phyloP scores from a whole-genome alignment of 1,284 basidiomycete species.

The Xerocomus nothofagi region DNA sequence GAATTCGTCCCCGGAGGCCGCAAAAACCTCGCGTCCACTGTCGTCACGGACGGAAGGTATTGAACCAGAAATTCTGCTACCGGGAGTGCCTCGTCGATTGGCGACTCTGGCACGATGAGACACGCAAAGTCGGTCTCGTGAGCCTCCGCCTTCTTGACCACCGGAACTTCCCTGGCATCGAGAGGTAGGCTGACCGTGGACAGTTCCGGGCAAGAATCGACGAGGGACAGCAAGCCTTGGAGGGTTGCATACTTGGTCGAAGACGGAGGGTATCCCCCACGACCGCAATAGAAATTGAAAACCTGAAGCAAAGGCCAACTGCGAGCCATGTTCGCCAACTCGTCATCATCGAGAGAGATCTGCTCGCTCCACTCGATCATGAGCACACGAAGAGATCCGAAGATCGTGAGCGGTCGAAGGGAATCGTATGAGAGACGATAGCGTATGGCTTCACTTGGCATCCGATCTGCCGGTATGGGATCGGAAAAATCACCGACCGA shows the following conservation, averaged over 20 bases:
- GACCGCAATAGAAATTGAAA: slow-evolving; percentile 10
- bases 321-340: slow-evolving; percentile 9
- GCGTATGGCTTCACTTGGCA: slow-evolving; percentile 4
- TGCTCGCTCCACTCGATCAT: slow-evolving; percentile 16
- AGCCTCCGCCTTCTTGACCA: background rate
- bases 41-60: slow-evolving; percentile 8
- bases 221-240: slow-evolving; percentile 11
- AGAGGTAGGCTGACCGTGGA: slow-evolving; percentile 6
- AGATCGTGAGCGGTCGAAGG: slow-evolving; percentile 4
- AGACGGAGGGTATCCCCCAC: slow-evolving; percentile 7
- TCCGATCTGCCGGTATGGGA: slow-evolving; percentile 2
- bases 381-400: slow-evolving; percentile 7
- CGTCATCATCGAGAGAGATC: slow-evolving; percentile 14
- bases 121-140: slow-evolving; percentile 2
- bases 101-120: slow-evolving; percentile 15
- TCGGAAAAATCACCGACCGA: background rate
- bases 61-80: slow-evolving; percentile 19
- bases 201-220: slow-evolving; percentile 5
- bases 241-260: slow-evolving; percentile 17
- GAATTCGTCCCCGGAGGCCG: background rate
- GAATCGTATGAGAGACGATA: slow-evolving; percentile 12
- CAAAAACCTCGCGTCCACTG: slow-evolving; percentile 6
- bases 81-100: slow-evolving; percentile 8
- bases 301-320: slow-evolving; percentile 12
- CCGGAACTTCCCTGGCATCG: slow-evolving; percentile 18